Base-by-base conservation (phyloP, 192 early-diverging fungal species). In the Allomyces javanicus region DNA sequence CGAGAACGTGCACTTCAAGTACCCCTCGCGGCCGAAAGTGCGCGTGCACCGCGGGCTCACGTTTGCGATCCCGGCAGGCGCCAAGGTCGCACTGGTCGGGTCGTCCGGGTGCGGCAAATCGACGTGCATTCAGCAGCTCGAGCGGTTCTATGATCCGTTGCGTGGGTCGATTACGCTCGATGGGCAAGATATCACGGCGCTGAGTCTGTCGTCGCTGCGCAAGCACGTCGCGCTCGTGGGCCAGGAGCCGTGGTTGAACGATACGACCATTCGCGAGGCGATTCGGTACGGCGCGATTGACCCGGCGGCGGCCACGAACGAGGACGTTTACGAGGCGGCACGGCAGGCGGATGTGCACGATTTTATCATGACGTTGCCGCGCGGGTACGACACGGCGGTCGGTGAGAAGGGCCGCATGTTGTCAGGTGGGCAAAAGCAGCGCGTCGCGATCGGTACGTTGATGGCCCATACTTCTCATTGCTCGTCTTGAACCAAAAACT, bases 341-440 rank as follows among this genome's bases (percentile, higher is more conserved):
- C 70, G 72, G 63, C 63, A 68, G 14, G 79, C 82, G 24, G 83
- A 83, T 67, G 74, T 73, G 14, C 77, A 81, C 71, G 76, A 81
- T 24, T 83, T 83, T 63, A 82, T 83, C 67, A 64, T 67, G 67
- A 71, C 67, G 25, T 69, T 80, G 61, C 76, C 80, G 22, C 66
- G 70, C 17, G 74, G 74, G 1, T 78, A 75, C 66, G 69, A 81
- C 10, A 81, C 79, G 3, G 62, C 70, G n/a, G 72, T 75, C 7
- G 73, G 74, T 24, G 69, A 72, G 50, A 69, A 77, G 70, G 87
- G 86, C 9, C 74, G 70, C 64, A 81, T 79, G 65, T 69, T 84
- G 6, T 77, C 75, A 65, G 85, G 85, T 64, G 86, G 86, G 23
- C 86, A 87, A 71, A 89, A 89, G 67, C 86, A 89, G 63, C 83